A percentile compares a stretch with the other conserved stretches of the same genome.
These are phyloP conservation scores for Taphrina flavorubra DNA, from an alignment of 1,139 yeast genomes.

Conservation along the genomic window DNA sequence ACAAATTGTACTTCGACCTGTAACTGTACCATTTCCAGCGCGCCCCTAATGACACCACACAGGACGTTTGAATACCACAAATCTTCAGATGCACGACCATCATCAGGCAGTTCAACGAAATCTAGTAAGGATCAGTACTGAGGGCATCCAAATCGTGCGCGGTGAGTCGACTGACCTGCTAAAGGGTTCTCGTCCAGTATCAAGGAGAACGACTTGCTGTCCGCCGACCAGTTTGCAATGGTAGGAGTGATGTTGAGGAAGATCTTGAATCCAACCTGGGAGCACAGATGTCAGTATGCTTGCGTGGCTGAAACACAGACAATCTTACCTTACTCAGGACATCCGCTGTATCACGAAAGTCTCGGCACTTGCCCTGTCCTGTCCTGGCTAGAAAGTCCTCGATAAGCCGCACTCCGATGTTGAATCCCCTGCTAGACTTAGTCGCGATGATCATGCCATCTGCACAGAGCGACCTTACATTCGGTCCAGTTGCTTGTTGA, in stretches of 20 bases:
- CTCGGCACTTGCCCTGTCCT: conserved; percentile 78
- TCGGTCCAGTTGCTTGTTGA: conserved; percentile 79
- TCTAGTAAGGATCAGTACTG: conserved; percentile 54
- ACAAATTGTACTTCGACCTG: conserved; percentile 85
- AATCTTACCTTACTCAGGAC: conserved; percentile 64
- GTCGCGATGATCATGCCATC: not conserved
- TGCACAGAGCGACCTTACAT: conserved; percentile 59
- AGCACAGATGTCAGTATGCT: no score
- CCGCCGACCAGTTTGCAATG: conserved; percentile 77
- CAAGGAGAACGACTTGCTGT: conserved; percentile 74
- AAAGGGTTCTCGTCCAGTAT: conserved; percentile 84
- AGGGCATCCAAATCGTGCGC: no score
- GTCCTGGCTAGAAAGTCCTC: conserved; percentile 93
- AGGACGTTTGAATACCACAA: conserved; percentile 91
- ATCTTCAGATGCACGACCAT: conserved; percentile 69
- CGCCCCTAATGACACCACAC: conserved; percentile 89
- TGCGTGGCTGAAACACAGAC: no score
- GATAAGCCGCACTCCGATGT: conserved; percentile 86
- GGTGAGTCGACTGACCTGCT: conserved; percentile 52
- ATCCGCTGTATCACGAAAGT: conserved; percentile 86
- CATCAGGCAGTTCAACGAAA: conserved; percentile 89
- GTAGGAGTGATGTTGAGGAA: conserved; percentile 82
- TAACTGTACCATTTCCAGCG: conserved; percentile 92
- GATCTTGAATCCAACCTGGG: conserved; percentile 79
- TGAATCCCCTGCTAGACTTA: conserved; percentile 63